Base-by-base conservation (phyloP, 176 grass and related monocot genomes). In the Juncus effusus region DNA sequence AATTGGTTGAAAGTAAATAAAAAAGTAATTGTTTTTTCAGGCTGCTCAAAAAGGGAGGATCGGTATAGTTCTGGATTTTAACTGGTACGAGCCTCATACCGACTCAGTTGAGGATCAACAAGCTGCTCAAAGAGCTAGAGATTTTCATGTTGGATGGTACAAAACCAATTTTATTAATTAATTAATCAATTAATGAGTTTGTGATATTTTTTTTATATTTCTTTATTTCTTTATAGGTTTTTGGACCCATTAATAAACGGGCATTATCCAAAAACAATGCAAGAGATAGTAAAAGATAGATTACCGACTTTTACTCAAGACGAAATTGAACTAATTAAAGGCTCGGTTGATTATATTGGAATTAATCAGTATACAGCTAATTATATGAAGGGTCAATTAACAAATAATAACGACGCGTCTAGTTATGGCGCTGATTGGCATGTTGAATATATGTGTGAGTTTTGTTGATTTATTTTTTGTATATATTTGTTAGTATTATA, bases 141-240 rank as follows among this genome's bases (percentile, higher is more conserved):
- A 91, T 72, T 87, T 87, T 53, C 84, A 91, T 58, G 14, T 91
- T 78, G 88, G 88, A 63, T 91, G 87, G 88, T 87, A 76, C 76
- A 42, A 42, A 53, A 53, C 19, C 57, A 4, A 47, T 60, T 36
- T 16, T 14, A 9, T 1, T 16, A 60, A 3, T 16, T 39, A 9
- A 3, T 7, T 1, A 9, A 47, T 47, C 44, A 5, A 47, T 6
- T 47, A 47, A 47, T 47, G 44, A 28, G 19, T 28, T 28, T 28
- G 19, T 28, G 19, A 28, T 28, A n/a, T n/a, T n/a, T 28, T 28
- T 28, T 28, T 1, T 28, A 1, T 28, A 28, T 28, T 28, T 28
- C 19, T 28, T 28, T 28, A 28, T 28, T 28, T 16, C 51, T 16
- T 41, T 41, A 39, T 39, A 84, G 88, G 88, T 83, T 78, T 70